These are phyloP conservation scores for Elaeagnus macrophylla DNA, from an alignment of 306 rosid species.

Conservation along the genomic window DNA sequence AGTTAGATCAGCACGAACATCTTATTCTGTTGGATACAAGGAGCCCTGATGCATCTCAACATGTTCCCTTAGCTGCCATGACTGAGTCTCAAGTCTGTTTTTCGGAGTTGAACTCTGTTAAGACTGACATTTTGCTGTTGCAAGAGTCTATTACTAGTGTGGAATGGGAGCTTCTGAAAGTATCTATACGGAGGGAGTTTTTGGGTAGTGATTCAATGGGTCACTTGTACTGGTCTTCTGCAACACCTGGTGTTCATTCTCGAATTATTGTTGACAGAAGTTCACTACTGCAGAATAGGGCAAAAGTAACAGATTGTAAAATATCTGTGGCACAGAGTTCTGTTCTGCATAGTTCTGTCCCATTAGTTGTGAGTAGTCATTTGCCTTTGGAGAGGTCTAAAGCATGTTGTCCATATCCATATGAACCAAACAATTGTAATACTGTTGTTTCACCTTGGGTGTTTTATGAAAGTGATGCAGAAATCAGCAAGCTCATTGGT, in stretches of 20 bases:
- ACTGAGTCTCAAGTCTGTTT: constrained; percentile 53
- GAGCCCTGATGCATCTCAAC: constrained; percentile 30
- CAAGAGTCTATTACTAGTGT: constrained; percentile 51
- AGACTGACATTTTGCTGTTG: constrained; percentile 42
- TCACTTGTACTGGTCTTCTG: constrained; percentile 72
- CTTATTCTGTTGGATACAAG: constrained; percentile 23
- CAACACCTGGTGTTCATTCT: constrained; percentile 37
- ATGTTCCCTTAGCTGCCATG: constrained; percentile 17
- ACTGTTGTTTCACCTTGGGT: constrained; percentile 44
- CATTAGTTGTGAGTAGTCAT: constrained; percentile 22
- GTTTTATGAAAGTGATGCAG: constrained; percentile 66
- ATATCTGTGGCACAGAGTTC: constrained; percentile 27
- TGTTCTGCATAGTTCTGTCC: constrained; percentile 26
- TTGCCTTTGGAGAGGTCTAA: constrained; percentile 32
- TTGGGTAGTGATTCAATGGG: constrained; percentile 74
- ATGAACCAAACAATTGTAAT: constrained; percentile 24
- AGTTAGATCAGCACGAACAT: constrained; percentile 41
- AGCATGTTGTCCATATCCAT: constrained; percentile 27
- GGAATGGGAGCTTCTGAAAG: constrained; percentile 57
- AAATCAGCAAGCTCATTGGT: constrained; percentile 52
- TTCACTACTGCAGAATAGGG: constrained; percentile 26
- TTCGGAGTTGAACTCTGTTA: constrained; percentile 59
- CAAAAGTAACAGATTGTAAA: constrained; percentile 20
- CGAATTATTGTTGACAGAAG: constrained; percentile 60
- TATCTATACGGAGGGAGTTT: constrained; percentile 71